phyloP scores from a whole-genome alignment of 179 eudicot species.

The Corrigiola litoralis region DNA sequence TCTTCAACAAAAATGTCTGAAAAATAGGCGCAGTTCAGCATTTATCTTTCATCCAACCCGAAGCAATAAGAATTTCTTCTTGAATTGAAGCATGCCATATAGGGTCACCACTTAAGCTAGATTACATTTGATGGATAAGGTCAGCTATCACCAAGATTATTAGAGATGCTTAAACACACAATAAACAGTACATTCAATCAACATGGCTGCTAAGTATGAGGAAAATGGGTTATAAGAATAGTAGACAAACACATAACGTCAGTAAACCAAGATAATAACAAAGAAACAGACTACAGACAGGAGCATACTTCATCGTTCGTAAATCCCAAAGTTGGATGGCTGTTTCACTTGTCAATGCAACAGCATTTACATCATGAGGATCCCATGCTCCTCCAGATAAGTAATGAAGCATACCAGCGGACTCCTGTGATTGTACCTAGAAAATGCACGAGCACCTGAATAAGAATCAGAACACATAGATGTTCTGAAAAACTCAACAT shows the following conservation, averaged over 20 bases:
- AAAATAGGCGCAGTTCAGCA: too few species aligned
- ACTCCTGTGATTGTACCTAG: constrained; percentile 90
- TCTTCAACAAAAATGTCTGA: too few species aligned
- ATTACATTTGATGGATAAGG: too few species aligned
- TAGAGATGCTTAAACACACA: too few species aligned
- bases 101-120: too few species aligned
- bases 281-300: constrained; percentile 10
- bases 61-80: too few species aligned
- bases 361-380: constrained; percentile 80
- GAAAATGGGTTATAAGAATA: too few species aligned
- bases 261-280: constrained; percentile 1
- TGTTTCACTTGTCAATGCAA: constrained; percentile 81
- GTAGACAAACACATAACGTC: not conserved
- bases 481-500: not conserved
- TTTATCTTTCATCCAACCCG: too few species aligned
- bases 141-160: too few species aligned
- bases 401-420: constrained; percentile 87
- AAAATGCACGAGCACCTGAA: constrained; percentile 42
- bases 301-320: constrained; percentile 82
- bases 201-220: too few species aligned
- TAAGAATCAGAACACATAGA: constrained; percentile 31
- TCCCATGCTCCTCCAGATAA: constrained; percentile 98
- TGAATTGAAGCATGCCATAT: too few species aligned
- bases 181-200: too few species aligned
- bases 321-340: constrained; percentile 90